Base-by-base conservation (phyloP, 352 stramenopile genomes). In the Phytophthora kernoviae region DNA sequence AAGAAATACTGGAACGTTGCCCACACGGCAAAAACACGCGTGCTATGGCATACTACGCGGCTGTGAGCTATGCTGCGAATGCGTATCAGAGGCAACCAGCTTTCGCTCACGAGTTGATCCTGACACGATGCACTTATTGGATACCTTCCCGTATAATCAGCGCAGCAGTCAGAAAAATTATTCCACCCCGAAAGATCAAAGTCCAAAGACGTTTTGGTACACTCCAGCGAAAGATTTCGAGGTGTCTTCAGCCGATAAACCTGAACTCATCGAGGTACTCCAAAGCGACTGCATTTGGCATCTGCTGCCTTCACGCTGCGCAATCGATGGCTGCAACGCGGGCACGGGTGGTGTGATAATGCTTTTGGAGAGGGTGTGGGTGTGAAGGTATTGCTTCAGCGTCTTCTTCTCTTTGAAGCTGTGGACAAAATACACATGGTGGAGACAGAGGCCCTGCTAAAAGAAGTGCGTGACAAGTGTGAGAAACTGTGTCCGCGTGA, bases 381-480 rank as follows among this genome's bases (percentile, higher is more conserved):
- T 17, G 78, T 91, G 0, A 86, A 88, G 22, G 60, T 87, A 5
- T 51, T 91, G 2, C 50, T 91, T 22, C 54, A 87, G 34, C 70
- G 69, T 21, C 57, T 91, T 9, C 50, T 90, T 15, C 44, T 89
- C 4, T 85, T 88, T 37, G 79, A 86, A 22, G 67, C 74, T 14
- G 82, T 75, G 5, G 88, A 91, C 62, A 88, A 88, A 22, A 90
- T 91, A 79, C 73, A 91, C 65, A 91, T 91, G 82, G 54, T 85
- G 9, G 61, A 79, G n/a, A 88, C 79, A 0, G 69, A 88, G 34
- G 66, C 70, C 14, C 41, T 91, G 30, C 66, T 91, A 5, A 65
- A 65, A 9, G 82, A 91, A 17, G 58, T 91, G 32, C 76, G 82
- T 37, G 68, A 84, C 49, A 91, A 91, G 54, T 90, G 79, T 33